Evolutionary conservation across 1,139 yeast genomes (phyloP).

Genomic region (Taphrina betulina): DNA sequence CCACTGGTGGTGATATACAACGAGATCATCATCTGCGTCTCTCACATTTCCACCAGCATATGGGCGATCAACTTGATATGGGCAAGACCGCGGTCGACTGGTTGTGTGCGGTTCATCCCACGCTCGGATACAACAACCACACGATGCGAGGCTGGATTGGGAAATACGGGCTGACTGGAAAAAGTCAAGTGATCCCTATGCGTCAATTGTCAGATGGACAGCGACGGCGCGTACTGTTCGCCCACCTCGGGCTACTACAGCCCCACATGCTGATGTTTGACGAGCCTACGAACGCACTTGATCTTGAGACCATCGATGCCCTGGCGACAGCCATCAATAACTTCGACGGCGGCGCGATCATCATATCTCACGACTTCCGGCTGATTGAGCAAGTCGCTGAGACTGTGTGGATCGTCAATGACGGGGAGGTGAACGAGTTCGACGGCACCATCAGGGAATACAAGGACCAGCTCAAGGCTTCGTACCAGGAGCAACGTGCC

Average conservation of each 20-base stretch:
- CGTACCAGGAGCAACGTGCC: constrained; percentile 27
- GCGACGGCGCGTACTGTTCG: constrained; percentile 97
- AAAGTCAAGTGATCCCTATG: constrained; percentile 98
- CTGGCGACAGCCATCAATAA: constrained; percentile 92
- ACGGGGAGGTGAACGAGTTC: constrained; percentile 32
- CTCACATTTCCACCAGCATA: constrained; percentile 98
- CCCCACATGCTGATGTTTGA: constrained; percentile 94
- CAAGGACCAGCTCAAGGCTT: constrained; percentile 34
- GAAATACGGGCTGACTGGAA: constrained; percentile 97
- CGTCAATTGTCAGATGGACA: constrained; percentile 98
- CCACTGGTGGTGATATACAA: constrained; percentile 92
- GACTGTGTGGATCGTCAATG: constrained; percentile 48
- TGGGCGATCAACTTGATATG: constrained; percentile 95
- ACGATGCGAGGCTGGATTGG: constrained; percentile 54
- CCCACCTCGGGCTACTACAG: constrained; percentile 86
- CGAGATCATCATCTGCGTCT: constrained; percentile 96
- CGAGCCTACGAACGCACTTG: constrained; percentile 99
- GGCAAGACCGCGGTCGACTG: constrained; percentile 93
- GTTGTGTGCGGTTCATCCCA: constrained; percentile 89
- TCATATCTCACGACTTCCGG: constrained; percentile 99
- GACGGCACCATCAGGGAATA: constrained; percentile 36
- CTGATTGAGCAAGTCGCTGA: constrained; percentile 95
- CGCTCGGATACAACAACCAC: constrained; percentile 67
- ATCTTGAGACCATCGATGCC: constrained; percentile 96
- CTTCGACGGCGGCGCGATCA: constrained; percentile 97